Evolutionary conservation across 1,284 basidiomycete genomes (phyloP).

Genomic region (Tilletia indica): DNA sequence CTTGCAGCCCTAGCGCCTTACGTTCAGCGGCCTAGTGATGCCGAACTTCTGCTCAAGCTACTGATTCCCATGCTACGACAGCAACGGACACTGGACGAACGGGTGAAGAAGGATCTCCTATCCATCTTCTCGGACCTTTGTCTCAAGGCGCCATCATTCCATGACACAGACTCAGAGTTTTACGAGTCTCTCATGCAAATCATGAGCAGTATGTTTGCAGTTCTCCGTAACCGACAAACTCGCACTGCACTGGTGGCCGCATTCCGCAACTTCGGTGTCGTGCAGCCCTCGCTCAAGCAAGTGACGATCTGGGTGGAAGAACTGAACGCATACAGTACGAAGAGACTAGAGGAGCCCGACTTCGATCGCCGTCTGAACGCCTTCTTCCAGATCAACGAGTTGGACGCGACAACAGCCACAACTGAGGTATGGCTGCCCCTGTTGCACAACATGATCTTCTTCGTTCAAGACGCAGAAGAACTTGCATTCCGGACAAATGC

Average conservation of each 20-base stretch:
- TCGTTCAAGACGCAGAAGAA: constrained; percentile 85
- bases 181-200: constrained; percentile 40
- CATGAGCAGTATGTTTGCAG: constrained; percentile 44
- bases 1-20: constrained; percentile 77
- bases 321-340: constrained; percentile 81
- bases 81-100: constrained; percentile 78
- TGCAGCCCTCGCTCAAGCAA: constrained; percentile 33
- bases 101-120: constrained; percentile 80
- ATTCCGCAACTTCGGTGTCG: constrained; percentile 39
- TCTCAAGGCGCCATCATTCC: constrained; percentile 69
- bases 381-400: constrained; percentile 74
- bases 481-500: constrained; percentile 83
- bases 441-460: constrained; percentile 78
- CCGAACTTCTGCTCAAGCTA: constrained; percentile 70
- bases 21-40: constrained; percentile 71
- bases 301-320: constrained; percentile 37
- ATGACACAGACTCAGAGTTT: constrained; percentile 31
- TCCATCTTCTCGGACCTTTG: constrained; percentile 73
- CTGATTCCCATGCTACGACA: constrained; percentile 78
- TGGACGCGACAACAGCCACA: constrained; percentile 55
- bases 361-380: constrained; percentile 82
- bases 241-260: constrained; percentile 39
- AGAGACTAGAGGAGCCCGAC: constrained; percentile 85
- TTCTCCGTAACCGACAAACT: constrained; percentile 37
- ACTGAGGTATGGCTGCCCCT: constrained; percentile 72